Percentiles rank a stretch among this genome's conserved stretches.
These are phyloP conservation scores for Suillus brevipes DNA, from an alignment of 768 basidiomycete genomes.

Conservation along the genomic window DNA sequence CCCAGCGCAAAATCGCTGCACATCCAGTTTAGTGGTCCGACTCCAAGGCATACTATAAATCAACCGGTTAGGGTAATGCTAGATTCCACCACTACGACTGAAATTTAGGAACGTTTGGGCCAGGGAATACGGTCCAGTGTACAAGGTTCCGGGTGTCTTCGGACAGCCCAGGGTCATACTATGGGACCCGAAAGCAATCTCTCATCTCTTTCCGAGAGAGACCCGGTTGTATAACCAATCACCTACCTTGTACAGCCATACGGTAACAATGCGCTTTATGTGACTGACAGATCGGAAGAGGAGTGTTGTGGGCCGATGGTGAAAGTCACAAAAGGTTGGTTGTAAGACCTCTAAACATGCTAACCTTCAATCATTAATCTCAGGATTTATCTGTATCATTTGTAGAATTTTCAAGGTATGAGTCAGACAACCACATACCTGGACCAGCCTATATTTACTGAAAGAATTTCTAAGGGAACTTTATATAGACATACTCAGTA, in stretches of 20 bases:
- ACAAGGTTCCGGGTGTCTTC: slow-evolving; percentile 35
- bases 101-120: slow-evolving; percentile 46
- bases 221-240: slow-evolving; percentile 47
- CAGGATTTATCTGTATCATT: too few relatives aligned
- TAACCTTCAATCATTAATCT: too few relatives aligned
- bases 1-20: background rate
- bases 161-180: slow-evolving; percentile 37
- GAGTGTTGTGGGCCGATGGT: slow-evolving; percentile 35
- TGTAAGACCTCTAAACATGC: too few relatives aligned
- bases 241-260: slow-evolving; percentile 2
- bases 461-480: too few relatives aligned
- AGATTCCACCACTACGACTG: slow-evolving; percentile 28
- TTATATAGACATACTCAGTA: too few relatives aligned
- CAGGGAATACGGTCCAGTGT: slow-evolving; percentile 45
- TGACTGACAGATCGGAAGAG: slow-evolving; percentile 19
- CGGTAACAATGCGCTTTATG: background rate
- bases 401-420: too few relatives aligned
- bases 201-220: slow-evolving; percentile 50
- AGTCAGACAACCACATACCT: too few relatives aligned
- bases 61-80: too few relatives aligned
- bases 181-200: slow-evolving; percentile 46
- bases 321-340: slow-evolving; percentile 10
- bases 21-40: background rate
- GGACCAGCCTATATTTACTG: too few relatives aligned
- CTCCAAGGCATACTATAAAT: background rate